Conservation (phyloP, 2,329 filamentous ascomycete species). For the Emericellopsis atlantica region DNA sequence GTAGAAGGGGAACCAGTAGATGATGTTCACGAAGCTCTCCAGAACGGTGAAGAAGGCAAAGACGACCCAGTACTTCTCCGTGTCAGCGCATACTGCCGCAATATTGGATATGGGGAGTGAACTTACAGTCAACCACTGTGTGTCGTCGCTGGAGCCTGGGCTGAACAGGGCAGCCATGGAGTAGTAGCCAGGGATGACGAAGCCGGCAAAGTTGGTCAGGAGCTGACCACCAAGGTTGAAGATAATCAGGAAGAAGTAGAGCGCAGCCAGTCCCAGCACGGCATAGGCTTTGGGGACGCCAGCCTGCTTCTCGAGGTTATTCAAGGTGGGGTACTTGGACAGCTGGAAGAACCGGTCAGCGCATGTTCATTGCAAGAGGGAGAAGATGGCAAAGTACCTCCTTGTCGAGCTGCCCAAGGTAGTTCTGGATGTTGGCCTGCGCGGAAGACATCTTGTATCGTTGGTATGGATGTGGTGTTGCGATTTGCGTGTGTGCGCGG, state of each 20-base stretch:
- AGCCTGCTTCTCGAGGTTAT: constrained; percentile 77
- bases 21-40: constrained; percentile 72
- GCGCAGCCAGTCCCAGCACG: constrained; percentile 59
- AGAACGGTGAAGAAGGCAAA: constrained; percentile 72
- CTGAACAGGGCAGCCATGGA: constrained; percentile 69
- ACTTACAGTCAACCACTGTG: constrained; percentile 65
- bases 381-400: constrained; percentile 44
- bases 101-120: constrained; percentile 2
- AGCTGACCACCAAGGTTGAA: constrained; percentile 87
- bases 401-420: constrained; percentile 69
- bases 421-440: constrained; percentile 65
- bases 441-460: constrained; percentile 51
- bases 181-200: constrained; percentile 75
- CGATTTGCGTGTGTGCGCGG: background rate
- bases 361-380: background rate
- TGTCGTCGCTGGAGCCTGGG: constrained; percentile 60
- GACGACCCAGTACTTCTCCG: constrained; percentile 71
- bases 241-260: constrained; percentile 86
- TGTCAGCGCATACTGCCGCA: constrained; percentile 1
- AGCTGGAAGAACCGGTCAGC: constrained; percentile 36
- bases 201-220: constrained; percentile 76
- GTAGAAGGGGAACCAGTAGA: constrained; percentile 98
- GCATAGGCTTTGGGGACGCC: constrained; percentile 77
- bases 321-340: constrained; percentile 72
- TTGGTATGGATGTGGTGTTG: constrained; percentile 1